Conservation (phyloP, 2,329 filamentous ascomycete genomes). For the Colletotrichum sp. region DNA sequence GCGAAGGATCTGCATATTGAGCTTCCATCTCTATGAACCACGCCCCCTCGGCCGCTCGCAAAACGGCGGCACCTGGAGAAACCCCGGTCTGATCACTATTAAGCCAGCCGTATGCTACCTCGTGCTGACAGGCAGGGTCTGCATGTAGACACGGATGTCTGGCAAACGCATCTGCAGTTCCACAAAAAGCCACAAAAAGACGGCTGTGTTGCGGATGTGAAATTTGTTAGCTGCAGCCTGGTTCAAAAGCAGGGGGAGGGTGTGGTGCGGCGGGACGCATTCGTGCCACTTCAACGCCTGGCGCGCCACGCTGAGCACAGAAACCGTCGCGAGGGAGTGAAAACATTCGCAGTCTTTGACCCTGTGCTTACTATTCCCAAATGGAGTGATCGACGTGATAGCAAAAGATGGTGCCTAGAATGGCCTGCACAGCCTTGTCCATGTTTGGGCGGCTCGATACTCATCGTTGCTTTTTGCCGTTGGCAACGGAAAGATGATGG, state of each 20-base stretch:
- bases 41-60: not conserved
- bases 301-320: not conserved
- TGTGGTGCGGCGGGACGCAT: not conserved
- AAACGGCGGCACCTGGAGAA: not conserved
- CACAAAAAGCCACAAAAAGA: not conserved
- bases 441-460: not conserved
- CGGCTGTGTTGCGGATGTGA: not conserved
- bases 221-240: not conserved
- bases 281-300: not conserved
- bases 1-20: not conserved
- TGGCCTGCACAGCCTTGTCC: not conserved
- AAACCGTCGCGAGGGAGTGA: not conserved
- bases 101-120: not conserved
- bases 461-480: not conserved
- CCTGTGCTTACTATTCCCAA: not conserved
- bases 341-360: not conserved
- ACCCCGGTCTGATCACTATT: not conserved
- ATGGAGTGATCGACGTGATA: not conserved
- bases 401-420: not conserved
- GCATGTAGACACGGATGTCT: not conserved
- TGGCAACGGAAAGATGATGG: not conserved
- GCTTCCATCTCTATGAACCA: not conserved
- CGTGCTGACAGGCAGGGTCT: not conserved
- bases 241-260: not conserved
- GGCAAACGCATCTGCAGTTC: not conserved